A percentile compares a stretch with the other conserved stretches of the same genome.
Evolutionary conservation across 805 yeast genomes (phyloP).

Genomic region (Ogataea salicorniae): DNA sequence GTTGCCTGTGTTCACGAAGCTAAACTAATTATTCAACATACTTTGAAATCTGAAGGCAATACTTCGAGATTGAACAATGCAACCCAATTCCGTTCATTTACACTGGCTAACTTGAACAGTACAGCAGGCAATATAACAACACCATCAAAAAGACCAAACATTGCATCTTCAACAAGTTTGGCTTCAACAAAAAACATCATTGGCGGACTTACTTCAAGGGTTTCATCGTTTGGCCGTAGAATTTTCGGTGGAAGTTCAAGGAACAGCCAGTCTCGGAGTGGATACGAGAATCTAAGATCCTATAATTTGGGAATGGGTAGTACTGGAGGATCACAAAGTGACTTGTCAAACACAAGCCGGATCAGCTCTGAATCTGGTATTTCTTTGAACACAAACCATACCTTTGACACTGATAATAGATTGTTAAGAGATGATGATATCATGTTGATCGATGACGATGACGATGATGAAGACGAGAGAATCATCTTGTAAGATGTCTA

Average conservation of each 20-base stretch:
- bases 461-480: slow-evolving; percentile 13
- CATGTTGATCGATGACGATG: slow-evolving; percentile 23
- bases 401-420: slow-evolving; percentile 27
- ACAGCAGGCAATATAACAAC: no score
- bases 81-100: slow-evolving; percentile 17
- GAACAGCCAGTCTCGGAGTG: not conserved
- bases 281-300: slow-evolving; percentile 19
- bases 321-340: not conserved
- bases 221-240: not conserved
- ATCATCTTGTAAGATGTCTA: slow-evolving; percentile 5
- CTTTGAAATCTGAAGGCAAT: slow-evolving; percentile 5
- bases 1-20: slow-evolving; percentile 23
- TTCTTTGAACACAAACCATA: slow-evolving; percentile 18
- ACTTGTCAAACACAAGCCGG: slow-evolving; percentile 6
- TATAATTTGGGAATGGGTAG: slow-evolving; percentile 16
- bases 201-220: not conserved
- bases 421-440: slow-evolving; percentile 27
- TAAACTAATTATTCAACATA: slow-evolving; percentile 23
- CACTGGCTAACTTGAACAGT: slow-evolving; percentile 6
- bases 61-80: slow-evolving; percentile 4
- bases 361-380: slow-evolving; percentile 23
- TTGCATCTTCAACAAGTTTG: not conserved
- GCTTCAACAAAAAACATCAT: not conserved
- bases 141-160: no score
- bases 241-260: not conserved